These are phyloP conservation scores for Saccharomycopsis sp. DNA, from an alignment of 805 yeast species.

Conservation along the genomic window DNA sequence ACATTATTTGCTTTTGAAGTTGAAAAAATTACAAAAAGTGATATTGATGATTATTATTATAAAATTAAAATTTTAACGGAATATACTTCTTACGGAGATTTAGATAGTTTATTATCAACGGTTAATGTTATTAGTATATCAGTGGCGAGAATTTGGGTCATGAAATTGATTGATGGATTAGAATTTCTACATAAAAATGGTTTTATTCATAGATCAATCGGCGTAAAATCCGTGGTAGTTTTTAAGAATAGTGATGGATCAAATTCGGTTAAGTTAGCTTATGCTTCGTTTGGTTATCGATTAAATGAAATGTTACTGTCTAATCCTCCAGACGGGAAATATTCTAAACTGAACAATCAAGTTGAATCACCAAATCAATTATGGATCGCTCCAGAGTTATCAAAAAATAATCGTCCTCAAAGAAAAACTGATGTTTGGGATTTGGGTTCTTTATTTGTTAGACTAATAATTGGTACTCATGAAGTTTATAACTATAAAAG, in stretches of 20 bases:
- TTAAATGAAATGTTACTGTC: slow-evolving; percentile 30
- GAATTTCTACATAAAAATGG: slow-evolving; percentile 85
- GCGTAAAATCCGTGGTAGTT: slow-evolving; percentile 47
- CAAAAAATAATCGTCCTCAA: slow-evolving; percentile 38
- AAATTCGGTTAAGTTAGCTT: slow-evolving; percentile 46
- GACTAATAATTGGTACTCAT: slow-evolving; percentile 52
- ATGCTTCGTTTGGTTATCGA: slow-evolving; percentile 48
- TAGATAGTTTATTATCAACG: slow-evolving; percentile 50
- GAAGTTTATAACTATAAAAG: slow-evolving; percentile 42
- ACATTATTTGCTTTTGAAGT: slow-evolving; percentile 66
- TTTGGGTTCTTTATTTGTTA: slow-evolving; percentile 67
- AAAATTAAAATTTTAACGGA: slow-evolving; percentile 60
- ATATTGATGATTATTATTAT: slow-evolving; percentile 39
- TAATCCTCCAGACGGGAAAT: slow-evolving; percentile 25
- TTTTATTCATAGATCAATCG: slow-evolving; percentile 58
- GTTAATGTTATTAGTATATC: slow-evolving; percentile 59
- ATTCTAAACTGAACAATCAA: slow-evolving; percentile 3
- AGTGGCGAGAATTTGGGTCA: slow-evolving; percentile 79
- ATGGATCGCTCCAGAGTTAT: slow-evolving; percentile 80
- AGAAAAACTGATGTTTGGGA: slow-evolving; percentile 92
- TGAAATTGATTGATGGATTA: slow-evolving; percentile 74
- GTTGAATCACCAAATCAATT: slow-evolving; percentile 15
- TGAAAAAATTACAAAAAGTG: slow-evolving; percentile 31
- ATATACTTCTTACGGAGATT: slow-evolving; percentile 46
- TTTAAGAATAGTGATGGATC: slow-evolving; percentile 40